phyloP scores from a whole-genome alignment of 2,329 filamentous ascomycete species.

The Mycocentrospora acerina region DNA sequence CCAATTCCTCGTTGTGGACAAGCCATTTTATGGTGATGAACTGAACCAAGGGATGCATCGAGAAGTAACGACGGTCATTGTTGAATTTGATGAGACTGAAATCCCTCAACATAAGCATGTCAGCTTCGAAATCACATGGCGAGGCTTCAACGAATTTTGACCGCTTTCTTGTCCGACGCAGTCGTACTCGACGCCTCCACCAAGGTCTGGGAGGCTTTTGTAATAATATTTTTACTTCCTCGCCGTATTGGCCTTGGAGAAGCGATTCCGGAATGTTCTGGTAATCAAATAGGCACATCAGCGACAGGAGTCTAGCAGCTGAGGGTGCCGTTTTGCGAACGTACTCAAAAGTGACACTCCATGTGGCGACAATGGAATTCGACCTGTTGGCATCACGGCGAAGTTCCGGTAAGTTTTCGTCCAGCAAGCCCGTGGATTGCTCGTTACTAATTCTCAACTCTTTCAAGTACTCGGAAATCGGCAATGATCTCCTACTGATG shows the following conservation, averaged over 20 bases:
- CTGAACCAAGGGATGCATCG: slow-evolving; percentile 27
- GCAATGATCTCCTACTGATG: slow-evolving; percentile 3
- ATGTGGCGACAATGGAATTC: slow-evolving; percentile 37
- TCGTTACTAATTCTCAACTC: background rate
- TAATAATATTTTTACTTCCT: background rate
- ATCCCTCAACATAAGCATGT: slow-evolving; percentile 13
- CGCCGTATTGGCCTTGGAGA: slow-evolving; percentile 5
- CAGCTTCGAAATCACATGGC: slow-evolving; percentile 16
- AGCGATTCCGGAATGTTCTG: slow-evolving; percentile 24
- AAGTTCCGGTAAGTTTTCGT: background rate
- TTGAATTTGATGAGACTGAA: slow-evolving; percentile 14
- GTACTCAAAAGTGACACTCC: slow-evolving; percentile 37
- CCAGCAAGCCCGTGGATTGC: background rate
- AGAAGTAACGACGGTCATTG: slow-evolving; percentile 5
- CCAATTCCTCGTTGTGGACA: slow-evolving; percentile 17
- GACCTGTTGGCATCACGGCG: slow-evolving; percentile 5
- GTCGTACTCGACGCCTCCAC: too few species aligned
- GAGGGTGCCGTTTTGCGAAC: slow-evolving; percentile 29
- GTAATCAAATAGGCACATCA: slow-evolving; percentile 31
- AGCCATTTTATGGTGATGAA: slow-evolving; percentile 19
- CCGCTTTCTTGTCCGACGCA: slow-evolving; percentile 12
- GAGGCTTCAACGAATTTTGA: background rate
- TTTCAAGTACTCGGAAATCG: slow-evolving; percentile 1
- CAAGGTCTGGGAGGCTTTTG: too few species aligned
- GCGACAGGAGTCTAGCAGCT: slow-evolving; percentile 47